Evolutionary conservation across 192 early-diverging fungal genomes (phyloP).

Genomic region (Coemansia pectinata): DNA sequence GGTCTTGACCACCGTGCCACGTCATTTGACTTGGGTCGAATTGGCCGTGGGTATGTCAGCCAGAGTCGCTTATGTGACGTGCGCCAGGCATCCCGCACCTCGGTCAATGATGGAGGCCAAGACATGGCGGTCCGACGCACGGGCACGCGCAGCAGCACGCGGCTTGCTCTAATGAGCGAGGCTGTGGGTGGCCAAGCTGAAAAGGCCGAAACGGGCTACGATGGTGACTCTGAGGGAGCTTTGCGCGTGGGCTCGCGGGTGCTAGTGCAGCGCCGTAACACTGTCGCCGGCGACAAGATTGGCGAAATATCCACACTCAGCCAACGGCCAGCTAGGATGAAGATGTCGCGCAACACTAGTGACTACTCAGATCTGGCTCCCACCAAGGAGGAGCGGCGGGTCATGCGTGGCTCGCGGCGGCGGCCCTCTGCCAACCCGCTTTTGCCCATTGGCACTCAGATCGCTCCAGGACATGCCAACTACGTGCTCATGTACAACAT

Average conservation of each 20-base stretch:
- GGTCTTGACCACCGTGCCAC: constrained; percentile 44
- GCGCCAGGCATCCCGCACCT: background rate
- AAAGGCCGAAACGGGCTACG: constrained; percentile 42
- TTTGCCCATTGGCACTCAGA: constrained; percentile 70
- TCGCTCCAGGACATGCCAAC: constrained; percentile 93
- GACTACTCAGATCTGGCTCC: constrained; percentile 31
- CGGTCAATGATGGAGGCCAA: background rate
- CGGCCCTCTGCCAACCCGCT: constrained; percentile 30
- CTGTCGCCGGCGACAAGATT: constrained; percentile 50
- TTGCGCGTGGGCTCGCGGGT: constrained; percentile 15
- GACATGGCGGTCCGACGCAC: background rate
- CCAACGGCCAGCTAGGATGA: constrained; percentile 18
- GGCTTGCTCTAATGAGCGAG: constrained; percentile 11
- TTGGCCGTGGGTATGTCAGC: constrained; percentile 6
- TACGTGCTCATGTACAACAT: constrained; percentile 99
- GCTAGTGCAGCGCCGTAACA: constrained; percentile 51
- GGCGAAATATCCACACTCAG: constrained; percentile 7
- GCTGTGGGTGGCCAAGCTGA: constrained; percentile 6
- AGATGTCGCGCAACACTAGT: constrained; percentile 45
- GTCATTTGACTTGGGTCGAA: constrained; percentile 48
- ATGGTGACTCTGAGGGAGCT: constrained; percentile 47
- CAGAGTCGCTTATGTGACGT: background rate
- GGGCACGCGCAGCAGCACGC: constrained; percentile 24
- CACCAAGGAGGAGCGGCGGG: constrained; percentile 36
- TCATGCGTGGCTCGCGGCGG: constrained; percentile 38